These are phyloP conservation scores for Galerina marginata DNA, from an alignment of 768 basidiomycete species.

Conservation along the genomic window DNA sequence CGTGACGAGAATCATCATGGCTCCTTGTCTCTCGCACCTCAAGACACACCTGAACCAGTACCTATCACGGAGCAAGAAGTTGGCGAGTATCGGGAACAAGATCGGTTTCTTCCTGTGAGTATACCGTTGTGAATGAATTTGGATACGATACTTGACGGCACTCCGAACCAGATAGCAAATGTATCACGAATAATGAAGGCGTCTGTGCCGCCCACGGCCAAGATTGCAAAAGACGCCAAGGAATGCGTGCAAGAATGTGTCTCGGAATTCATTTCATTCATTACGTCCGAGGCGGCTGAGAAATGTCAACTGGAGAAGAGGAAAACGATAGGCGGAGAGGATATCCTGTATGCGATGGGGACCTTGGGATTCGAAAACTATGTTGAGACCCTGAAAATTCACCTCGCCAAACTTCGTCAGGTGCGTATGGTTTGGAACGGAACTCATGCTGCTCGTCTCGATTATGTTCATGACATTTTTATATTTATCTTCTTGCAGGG, in stretches of 20 bases:
- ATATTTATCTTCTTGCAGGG: neutral
- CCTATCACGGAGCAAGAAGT: slow-evolving; percentile 93
- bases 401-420: slow-evolving; percentile 88
- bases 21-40: slow-evolving; percentile 35
- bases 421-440: slow-evolving; percentile 40
- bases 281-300: slow-evolving; percentile 96
- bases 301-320: slow-evolving; percentile 94
- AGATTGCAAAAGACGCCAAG: slow-evolving; percentile 98
- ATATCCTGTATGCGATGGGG: slow-evolving; percentile 94
- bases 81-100: slow-evolving; percentile 94
- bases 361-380: slow-evolving; percentile 95
- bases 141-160: neutral
- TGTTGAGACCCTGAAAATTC: slow-evolving; percentile 89
- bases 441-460: neutral
- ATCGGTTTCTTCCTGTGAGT: slow-evolving; percentile 90
- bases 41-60: slow-evolving; percentile 58
- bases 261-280: slow-evolving; percentile 97
- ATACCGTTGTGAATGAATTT: slow-evolving; percentile 8
- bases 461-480: neutral
- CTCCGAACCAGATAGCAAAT: slow-evolving; percentile 80
- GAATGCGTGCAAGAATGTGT: slow-evolving; percentile 99
- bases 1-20: slow-evolving; percentile 40
- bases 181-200: slow-evolving; percentile 98
- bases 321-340: slow-evolving; percentile 98
- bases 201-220: slow-evolving; percentile 86